These are phyloP conservation scores for Parmelia sp. DNA, from an alignment of 495 filamentous ascomycete species.

Conservation along the genomic window DNA sequence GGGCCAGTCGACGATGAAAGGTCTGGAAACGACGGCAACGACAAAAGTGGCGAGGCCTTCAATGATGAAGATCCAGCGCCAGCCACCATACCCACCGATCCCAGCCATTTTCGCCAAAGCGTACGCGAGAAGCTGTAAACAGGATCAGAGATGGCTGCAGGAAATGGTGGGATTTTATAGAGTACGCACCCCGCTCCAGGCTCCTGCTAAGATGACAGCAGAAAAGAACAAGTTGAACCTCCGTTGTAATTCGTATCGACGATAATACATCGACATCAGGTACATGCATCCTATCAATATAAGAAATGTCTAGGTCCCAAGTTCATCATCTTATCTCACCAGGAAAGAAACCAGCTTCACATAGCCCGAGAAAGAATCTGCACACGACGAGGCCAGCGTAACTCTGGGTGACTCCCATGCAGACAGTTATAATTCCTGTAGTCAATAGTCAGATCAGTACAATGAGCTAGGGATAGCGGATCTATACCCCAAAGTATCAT, in stretches of 20 bases:
- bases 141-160: conserved; percentile 6
- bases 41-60: conserved; percentile 51
- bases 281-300: conserved; percentile 37
- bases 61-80: conserved; percentile 66
- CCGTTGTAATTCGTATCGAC: conserved; percentile 53
- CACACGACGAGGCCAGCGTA: conserved; percentile 51
- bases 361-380: conserved; percentile 52
- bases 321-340: conserved; percentile 32
- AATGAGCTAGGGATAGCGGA: neutral
- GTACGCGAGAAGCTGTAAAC: conserved; percentile 50
- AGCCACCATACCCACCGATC: conserved; percentile 39
- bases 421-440: conserved; percentile 45
- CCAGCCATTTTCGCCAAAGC: conserved; percentile 52
- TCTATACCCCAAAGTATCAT: conserved; percentile 50
- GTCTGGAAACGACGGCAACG: conserved; percentile 42
- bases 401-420: conserved; percentile 50
- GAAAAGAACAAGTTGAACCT: conserved; percentile 55
- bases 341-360: conserved; percentile 55
- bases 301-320: neutral
- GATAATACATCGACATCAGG: conserved; percentile 57
- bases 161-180: neutral
- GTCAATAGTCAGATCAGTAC: neutral
- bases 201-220: conserved; percentile 51
- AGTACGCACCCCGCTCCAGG: conserved; percentile 49
- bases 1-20: conserved; percentile 54